phyloP scores from a whole-genome alignment of 371 early-diverging fungal species.

The Circinella minor region DNA sequence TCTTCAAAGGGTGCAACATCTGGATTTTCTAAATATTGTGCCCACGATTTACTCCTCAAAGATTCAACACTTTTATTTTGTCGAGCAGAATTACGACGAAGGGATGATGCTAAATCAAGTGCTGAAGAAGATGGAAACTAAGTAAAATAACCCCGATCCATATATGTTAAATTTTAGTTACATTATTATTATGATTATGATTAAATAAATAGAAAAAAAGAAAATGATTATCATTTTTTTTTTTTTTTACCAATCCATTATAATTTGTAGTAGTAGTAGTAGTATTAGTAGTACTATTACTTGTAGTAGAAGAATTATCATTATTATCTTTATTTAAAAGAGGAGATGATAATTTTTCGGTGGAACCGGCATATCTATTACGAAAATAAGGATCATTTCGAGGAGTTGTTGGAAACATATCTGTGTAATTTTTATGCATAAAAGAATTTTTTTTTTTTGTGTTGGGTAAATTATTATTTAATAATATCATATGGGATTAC shows the following conservation, averaged over 20 bases:
- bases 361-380: slow-evolving; percentile 21
- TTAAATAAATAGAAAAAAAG: too few species aligned
- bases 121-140: slow-evolving; percentile 49
- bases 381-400: slow-evolving; percentile 23
- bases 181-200: neutral
- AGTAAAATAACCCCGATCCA: neutral
- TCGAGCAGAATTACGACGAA: slow-evolving; percentile 29
- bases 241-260: slow-evolving; percentile 28
- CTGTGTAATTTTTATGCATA: slow-evolving; percentile 1
- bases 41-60: slow-evolving; percentile 54
- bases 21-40: slow-evolving; percentile 42
- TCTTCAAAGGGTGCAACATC: slow-evolving; percentile 6
- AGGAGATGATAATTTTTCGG: slow-evolving; percentile 25
- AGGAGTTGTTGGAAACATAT: slow-evolving; percentile 15
- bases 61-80: slow-evolving; percentile 48
- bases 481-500: neutral
- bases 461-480: neutral
- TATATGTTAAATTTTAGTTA: neutral
- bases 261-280: slow-evolving; percentile 3
- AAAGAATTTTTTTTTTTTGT: slow-evolving; percentile 16
- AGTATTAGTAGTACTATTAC: too few species aligned
- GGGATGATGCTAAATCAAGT: slow-evolving; percentile 43
- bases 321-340: slow-evolving; percentile 17
- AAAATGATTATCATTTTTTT: neutral
- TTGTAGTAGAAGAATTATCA: too few species aligned